Conservation (phyloP, 495 filamentous ascomycete species). For the Chaetomium fimeti region DNA sequence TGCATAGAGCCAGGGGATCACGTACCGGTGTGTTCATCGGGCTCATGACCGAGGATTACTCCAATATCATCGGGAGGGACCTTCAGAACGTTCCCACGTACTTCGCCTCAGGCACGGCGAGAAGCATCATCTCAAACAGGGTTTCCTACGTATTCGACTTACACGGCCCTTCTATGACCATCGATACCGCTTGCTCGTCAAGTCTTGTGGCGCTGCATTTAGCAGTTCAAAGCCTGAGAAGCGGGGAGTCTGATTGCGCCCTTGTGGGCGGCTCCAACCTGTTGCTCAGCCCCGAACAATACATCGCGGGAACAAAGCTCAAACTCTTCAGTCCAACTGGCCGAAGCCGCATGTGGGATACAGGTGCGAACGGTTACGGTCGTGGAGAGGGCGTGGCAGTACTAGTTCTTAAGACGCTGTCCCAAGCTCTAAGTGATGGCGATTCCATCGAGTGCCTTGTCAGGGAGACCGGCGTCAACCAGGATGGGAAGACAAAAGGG, state of each 20-base stretch:
- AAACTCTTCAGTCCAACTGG: slow-evolving; percentile 39
- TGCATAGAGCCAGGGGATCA: slow-evolving; percentile 53
- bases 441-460: slow-evolving; percentile 62
- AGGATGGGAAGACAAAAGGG: slow-evolving; percentile 51
- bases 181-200: slow-evolving; percentile 57
- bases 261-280: slow-evolving; percentile 53
- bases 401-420: slow-evolving; percentile 54
- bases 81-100: slow-evolving; percentile 42
- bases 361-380: slow-evolving; percentile 58
- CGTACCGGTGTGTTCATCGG: slow-evolving; percentile 24
- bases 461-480: slow-evolving; percentile 52
- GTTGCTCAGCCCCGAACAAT: slow-evolving; percentile 48
- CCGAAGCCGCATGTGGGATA: slow-evolving; percentile 56
- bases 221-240: slow-evolving; percentile 48
- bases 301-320: slow-evolving; percentile 29
- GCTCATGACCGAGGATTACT: slow-evolving; percentile 28
- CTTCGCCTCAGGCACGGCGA: slow-evolving; percentile 37
- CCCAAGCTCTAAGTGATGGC: slow-evolving; percentile 46
- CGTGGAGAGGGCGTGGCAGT: slow-evolving; percentile 58
- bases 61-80: slow-evolving; percentile 19
- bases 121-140: slow-evolving; percentile 45
- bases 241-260: slow-evolving; percentile 36
- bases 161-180: slow-evolving; percentile 41
- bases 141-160: slow-evolving; percentile 52
- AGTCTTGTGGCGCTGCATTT: slow-evolving; percentile 54